Conservation (phyloP, 2,329 filamentous ascomycete species). For the Pseudopithomyces chartarum region DNA sequence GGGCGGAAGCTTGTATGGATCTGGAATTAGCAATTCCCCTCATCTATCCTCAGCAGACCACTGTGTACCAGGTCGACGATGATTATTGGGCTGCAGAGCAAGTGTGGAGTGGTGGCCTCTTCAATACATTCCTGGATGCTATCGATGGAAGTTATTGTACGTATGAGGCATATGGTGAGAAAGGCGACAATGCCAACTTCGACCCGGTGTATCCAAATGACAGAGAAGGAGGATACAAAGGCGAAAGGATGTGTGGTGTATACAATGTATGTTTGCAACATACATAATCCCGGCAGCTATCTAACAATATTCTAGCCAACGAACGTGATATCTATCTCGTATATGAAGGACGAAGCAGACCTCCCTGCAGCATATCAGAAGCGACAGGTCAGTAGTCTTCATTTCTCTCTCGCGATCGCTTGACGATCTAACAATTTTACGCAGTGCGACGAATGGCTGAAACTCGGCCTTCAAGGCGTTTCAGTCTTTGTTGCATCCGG, state of each 20-base stretch:
- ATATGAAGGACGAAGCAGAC: conserved; percentile 60
- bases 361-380: conserved; percentile 61
- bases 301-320: conserved; percentile 45
- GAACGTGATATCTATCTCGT: conserved; percentile 63
- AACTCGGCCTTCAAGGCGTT: conserved; percentile 57
- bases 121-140: conserved; percentile 7
- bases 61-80: conserved; percentile 19
- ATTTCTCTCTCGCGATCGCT: neutral
- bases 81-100: conserved; percentile 10
- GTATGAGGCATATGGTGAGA: conserved; percentile 53
- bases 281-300: neutral
- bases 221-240: conserved; percentile 56
- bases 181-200: conserved; percentile 53
- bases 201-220: conserved; percentile 60
- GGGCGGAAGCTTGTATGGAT: conserved; percentile 15
- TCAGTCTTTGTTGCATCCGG: conserved; percentile 54
- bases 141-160: conserved; percentile 50
- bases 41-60: conserved; percentile 17
- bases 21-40: conserved; percentile 19
- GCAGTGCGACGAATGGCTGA: conserved; percentile 50
- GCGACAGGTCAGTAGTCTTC: conserved; percentile 34
- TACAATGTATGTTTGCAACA: conserved; percentile 41
- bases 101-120: neutral
- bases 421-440: neutral
- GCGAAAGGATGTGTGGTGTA: conserved; percentile 51